Conservation (phyloP, 106 monocot genomes). For the Allium sativum region DNA sequence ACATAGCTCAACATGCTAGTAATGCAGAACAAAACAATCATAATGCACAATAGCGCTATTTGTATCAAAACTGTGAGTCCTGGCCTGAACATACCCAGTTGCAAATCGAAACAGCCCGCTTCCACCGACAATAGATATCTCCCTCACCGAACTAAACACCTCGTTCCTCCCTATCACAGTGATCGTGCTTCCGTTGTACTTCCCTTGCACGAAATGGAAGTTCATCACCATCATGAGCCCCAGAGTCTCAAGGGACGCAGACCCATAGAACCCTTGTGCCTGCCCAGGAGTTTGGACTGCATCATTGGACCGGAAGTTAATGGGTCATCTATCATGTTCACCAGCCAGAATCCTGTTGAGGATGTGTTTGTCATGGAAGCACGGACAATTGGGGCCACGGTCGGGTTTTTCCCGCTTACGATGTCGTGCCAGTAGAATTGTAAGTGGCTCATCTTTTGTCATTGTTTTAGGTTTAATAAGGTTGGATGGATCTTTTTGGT, state of each 20-base stretch:
- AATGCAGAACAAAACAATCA: slow-evolving; percentile 24
- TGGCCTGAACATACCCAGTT: slow-evolving; percentile 22
- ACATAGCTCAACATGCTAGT: not conserved
- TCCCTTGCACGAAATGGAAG: slow-evolving; percentile 23
- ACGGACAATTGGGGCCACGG: not conserved
- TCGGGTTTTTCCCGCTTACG: not conserved
- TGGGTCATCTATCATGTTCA: slow-evolving; percentile 29
- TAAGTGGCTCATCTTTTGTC: slow-evolving; percentile 11
- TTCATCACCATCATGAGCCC: slow-evolving; percentile 40
- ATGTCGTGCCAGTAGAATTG: slow-evolving; percentile 17
- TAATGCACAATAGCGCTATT: slow-evolving; percentile 34
- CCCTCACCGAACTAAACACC: slow-evolving; percentile 20
- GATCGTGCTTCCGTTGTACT: slow-evolving; percentile 40
- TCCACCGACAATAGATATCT: slow-evolving; percentile 49
- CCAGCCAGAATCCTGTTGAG: slow-evolving; percentile 9
- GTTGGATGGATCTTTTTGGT: no score
- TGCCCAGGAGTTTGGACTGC: slow-evolving; percentile 15
- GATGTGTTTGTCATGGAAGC: not conserved
- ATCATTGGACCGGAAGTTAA: slow-evolving; percentile 23
- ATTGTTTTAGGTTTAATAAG: not conserved
- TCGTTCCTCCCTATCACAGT: slow-evolving; percentile 28
- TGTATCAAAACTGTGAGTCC: slow-evolving; percentile 11
- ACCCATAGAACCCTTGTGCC: slow-evolving; percentile 34
- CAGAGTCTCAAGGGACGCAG: slow-evolving; percentile 9
- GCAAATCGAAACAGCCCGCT: slow-evolving; percentile 30